Conservation (phyloP, 1,139 yeast species). For the Sugiyamaella neomexicana region DNA sequence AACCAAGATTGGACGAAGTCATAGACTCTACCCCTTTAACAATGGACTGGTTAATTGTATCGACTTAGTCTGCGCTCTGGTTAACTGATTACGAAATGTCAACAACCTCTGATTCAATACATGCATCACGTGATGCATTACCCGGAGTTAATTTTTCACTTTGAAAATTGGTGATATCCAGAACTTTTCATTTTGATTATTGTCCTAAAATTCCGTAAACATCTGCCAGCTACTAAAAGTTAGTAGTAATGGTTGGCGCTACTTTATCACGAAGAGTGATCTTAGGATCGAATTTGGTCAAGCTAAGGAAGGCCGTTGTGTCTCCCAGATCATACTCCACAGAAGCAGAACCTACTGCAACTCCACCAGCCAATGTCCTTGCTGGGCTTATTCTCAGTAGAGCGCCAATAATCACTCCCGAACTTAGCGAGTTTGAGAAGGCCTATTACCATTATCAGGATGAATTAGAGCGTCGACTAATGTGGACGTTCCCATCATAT, state of each 20-base stretch:
- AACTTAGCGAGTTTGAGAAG: constrained; percentile 66
- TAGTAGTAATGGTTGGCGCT: constrained; percentile 7
- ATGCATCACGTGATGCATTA: not conserved
- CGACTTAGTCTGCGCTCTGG: too few species aligned
- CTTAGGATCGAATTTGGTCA: not conserved
- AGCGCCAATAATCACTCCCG: constrained; percentile 80
- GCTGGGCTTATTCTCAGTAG: constrained; percentile 66
- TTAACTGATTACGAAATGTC: too few species aligned
- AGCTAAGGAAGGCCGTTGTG: not conserved
- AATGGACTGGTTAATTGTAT: too few species aligned
- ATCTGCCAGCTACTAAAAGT: not conserved
- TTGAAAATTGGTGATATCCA: not conserved
- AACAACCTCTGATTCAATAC: not conserved
- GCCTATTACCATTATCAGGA: constrained; percentile 81
- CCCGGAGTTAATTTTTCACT: constrained; percentile 9
- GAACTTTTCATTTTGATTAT: not conserved
- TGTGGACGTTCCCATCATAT: constrained; percentile 98
- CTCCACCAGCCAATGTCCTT: constrained; percentile 25
- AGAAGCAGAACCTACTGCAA: not conserved
- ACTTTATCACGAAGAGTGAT: not conserved
- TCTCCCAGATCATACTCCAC: constrained; percentile 3
- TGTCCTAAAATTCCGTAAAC: not conserved
- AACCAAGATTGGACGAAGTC: too few species aligned
- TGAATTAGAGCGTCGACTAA: constrained; percentile 81
- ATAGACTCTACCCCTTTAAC: too few species aligned